Base-by-base conservation (phyloP, 1,139 yeast species). In the Geotrichum siamense region DNA sequence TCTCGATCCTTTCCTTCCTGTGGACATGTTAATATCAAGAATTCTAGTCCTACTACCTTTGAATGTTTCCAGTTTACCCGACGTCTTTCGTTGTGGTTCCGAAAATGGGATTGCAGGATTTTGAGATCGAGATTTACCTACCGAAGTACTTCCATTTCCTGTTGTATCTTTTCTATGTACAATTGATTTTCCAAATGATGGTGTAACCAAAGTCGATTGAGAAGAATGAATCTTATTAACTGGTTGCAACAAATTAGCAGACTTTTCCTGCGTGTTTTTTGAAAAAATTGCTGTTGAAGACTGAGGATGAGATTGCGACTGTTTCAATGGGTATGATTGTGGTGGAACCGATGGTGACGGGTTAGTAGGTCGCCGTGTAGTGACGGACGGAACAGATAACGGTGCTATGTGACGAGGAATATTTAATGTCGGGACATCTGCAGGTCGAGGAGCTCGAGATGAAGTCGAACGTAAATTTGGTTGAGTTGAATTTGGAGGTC, bases 291-390 rank as follows among this genome's bases (percentile, higher is more conserved):
- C 16, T 16, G 34, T 20, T 40, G 27, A 23, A 10, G 26, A 23
- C 26, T 23, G 26, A 10, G 26, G 6, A 23, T 23, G 26, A 23
- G 26, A 10, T 23, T 23, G 34, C 15, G 6, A 9, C 15, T 13
- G 8, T 5, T 19, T 4, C 6, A 8, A 21, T 31, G 34, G 22
- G 21, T 15, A 5, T n/a, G 8, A 5, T 31, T 10, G 22, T 22
- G 23, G 38, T 13, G 10, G 20, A 20, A 32, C 13, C 12, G 23
- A 37, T 16, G 20, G 30, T 25, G 30, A 29, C 38, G 38, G 48
- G 51, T 21, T 48, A 48, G 12, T 47, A 49, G 15, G 56, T 45
- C 26, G 51, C 55, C 12, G 59, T 49, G n/a, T 55, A 51, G 41
- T 56, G 57, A 34, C 55, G 38, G 28, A 56, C 5, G 37, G 37